Conservation (phyloP, 148 eudicot species). For the Chenopodium suecicum region DNA sequence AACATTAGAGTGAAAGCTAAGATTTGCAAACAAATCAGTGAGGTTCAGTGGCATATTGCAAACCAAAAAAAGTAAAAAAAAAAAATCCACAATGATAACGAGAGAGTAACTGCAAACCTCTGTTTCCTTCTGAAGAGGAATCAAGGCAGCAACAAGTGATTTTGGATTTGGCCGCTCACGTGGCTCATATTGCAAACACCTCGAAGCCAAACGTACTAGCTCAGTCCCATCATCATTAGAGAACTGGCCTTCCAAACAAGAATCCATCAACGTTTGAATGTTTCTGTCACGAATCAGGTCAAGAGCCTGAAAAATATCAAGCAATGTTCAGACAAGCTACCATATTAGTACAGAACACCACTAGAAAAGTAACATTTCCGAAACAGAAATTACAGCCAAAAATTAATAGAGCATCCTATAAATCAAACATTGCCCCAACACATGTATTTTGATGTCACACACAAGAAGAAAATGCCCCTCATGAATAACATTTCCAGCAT, state of each 20-base stretch:
- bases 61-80: too few relatives aligned
- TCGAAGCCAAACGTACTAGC: conserved; percentile 78
- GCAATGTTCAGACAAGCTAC: conserved; percentile 15
- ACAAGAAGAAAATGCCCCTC: background rate
- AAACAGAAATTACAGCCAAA: background rate
- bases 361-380: background rate
- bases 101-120: conserved; percentile 48
- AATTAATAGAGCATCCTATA: background rate
- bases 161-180: conserved; percentile 89
- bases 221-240: conserved; percentile 84
- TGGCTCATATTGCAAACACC: conserved; percentile 91
- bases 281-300: conserved; percentile 90
- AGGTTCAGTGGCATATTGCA: background rate
- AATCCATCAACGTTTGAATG: conserved; percentile 81
- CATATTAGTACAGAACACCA: conserved; percentile 3
- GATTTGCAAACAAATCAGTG: background rate
- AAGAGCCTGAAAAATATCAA: conserved; percentile 67
- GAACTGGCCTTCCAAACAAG: conserved; percentile 94
- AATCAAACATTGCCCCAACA: background rate
- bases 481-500: background rate
- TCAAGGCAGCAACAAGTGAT: conserved; percentile 70
- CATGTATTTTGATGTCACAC: background rate
- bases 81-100: background rate
- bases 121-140: conserved; percentile 89
- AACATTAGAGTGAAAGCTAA: too few relatives aligned